phyloP scores from a whole-genome alignment of 2,329 filamentous ascomycete genomes.

The Diaporthe citrichinensis region DNA sequence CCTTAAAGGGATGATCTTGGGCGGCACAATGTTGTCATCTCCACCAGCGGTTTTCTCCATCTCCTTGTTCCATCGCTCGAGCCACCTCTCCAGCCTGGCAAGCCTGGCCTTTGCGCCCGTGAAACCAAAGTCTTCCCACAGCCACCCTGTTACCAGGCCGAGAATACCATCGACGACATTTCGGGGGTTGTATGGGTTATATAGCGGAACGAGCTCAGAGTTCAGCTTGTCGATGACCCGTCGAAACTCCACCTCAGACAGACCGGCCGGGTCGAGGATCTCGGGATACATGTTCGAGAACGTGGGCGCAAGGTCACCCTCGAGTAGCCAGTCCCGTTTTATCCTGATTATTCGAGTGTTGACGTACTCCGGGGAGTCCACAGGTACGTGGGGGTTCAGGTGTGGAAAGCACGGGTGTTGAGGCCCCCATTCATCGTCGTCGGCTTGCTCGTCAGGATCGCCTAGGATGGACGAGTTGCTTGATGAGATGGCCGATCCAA shows the following conservation, averaged over 20 bases:
- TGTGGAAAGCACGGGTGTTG: slow-evolving; percentile 96
- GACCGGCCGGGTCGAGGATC: slow-evolving; percentile 86
- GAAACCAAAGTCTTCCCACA: slow-evolving; percentile 92
- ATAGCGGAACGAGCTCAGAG: slow-evolving; percentile 79
- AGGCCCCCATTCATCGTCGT: slow-evolving; percentile 90
- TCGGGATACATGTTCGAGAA: slow-evolving; percentile 98
- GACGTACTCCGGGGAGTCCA: slow-evolving; percentile 79
- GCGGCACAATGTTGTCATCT: slow-evolving; percentile 67
- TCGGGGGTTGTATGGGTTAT: slow-evolving; percentile 81
- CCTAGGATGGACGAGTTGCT: slow-evolving; percentile 74
- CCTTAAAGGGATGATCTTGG: slow-evolving; percentile 83
- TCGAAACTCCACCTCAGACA: slow-evolving; percentile 90
- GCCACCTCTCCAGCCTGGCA: slow-evolving; percentile 80
- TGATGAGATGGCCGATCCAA: slow-evolving; percentile 69
- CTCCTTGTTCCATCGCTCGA: slow-evolving; percentile 88
- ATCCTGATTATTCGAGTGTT: slow-evolving; percentile 93
- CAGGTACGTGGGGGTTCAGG: slow-evolving; percentile 89
- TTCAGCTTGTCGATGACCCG: slow-evolving; percentile 87
- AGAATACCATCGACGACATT: slow-evolving; percentile 86
- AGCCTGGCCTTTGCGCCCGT: slow-evolving; percentile 82
- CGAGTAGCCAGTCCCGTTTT: slow-evolving; percentile 89
- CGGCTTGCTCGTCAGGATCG: slow-evolving; percentile 72
- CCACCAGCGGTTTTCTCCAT: slow-evolving; percentile 69
- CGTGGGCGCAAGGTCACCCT: slow-evolving; percentile 90
- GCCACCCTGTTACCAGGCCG: slow-evolving; percentile 88